Percentiles rank a stretch among this genome's conserved stretches.
These are phyloP conservation scores for Eutrema salsugineum DNA, from an alignment of 441 rosid genomes.

Conservation along the genomic window DNA sequence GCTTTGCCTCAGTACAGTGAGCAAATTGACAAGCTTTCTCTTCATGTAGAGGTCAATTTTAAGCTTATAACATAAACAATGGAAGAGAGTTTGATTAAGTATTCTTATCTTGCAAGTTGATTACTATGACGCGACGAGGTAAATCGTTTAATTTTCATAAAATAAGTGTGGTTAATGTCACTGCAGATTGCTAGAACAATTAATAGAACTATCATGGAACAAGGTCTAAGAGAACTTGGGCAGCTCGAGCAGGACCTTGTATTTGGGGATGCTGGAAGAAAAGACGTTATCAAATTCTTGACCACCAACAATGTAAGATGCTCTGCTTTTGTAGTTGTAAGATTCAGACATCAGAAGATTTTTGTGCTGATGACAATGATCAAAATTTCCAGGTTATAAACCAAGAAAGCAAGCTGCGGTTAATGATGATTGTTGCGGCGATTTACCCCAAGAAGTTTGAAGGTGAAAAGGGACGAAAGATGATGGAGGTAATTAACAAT, in stretches of 20 bases:
- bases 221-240: constrained; percentile 79
- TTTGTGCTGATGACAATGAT: neutral
- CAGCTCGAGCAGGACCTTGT: constrained; percentile 98
- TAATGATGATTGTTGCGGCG: constrained; percentile 84
- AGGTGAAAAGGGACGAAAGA: constrained; percentile 77
- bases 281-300: constrained; percentile 75
- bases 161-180: constrained; percentile 9
- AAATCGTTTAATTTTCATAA: neutral
- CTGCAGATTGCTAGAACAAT: constrained; percentile 87
- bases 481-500: constrained; percentile 52
- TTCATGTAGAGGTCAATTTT: constrained; percentile 91
- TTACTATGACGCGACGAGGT: neutral
- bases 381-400: constrained; percentile 48
- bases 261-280: constrained; percentile 94
- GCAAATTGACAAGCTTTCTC: constrained; percentile 94
- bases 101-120: neutral
- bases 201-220: constrained; percentile 69
- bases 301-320: constrained; percentile 57
- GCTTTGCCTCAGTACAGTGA: constrained; percentile 97
- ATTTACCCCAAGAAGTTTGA: constrained; percentile 87
- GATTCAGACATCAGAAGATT: neutral
- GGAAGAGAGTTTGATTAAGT: neutral
- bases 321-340: constrained; percentile 1
- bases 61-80: neutral
- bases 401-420: constrained; percentile 89